Percentiles rank a stretch among this genome's conserved stretches.
Evolutionary conservation across 371 early-diverging fungal species (phyloP).

Genomic region (Entomophthora muscae): DNA sequence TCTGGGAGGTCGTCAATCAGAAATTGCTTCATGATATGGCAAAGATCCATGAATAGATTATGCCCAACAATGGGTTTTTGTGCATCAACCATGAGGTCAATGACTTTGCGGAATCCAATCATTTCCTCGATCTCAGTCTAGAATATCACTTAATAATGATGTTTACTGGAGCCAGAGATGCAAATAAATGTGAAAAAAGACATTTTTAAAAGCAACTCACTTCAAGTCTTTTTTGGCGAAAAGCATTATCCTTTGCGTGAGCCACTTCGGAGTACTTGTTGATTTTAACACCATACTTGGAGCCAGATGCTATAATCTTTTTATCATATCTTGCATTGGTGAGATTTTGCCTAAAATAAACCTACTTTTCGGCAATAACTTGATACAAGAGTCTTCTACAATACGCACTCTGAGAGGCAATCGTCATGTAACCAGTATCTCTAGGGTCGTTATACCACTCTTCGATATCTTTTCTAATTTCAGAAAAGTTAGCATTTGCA

Average conservation of each 20-base stretch:
- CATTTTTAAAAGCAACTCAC: no score
- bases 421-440: not conserved
- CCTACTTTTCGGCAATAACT: not conserved
- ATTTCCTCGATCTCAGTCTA: slow-evolving; percentile 33
- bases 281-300: not conserved
- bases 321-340: not conserved
- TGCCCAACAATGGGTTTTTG: slow-evolving; percentile 66
- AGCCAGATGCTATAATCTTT: not conserved
- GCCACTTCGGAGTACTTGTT: not conserved
- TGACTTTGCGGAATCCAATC: slow-evolving; percentile 56
- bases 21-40: slow-evolving; percentile 54
- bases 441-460: not conserved
- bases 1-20: slow-evolving; percentile 38
- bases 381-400: slow-evolving; percentile 1
- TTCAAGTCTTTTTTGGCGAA: not conserved
- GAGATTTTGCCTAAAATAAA: slow-evolving; percentile 20
- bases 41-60: slow-evolving; percentile 64
- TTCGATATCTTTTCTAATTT: not conserved
- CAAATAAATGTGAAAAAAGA: no score
- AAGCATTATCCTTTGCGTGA: not conserved
- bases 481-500: no score
- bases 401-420: not conserved
- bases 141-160: not conserved
- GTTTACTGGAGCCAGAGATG: no score
- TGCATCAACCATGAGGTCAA: slow-evolving; percentile 46